Conservation (phyloP, 2,329 filamentous ascomycete species). For the Cladosporium cucumerinum region DNA sequence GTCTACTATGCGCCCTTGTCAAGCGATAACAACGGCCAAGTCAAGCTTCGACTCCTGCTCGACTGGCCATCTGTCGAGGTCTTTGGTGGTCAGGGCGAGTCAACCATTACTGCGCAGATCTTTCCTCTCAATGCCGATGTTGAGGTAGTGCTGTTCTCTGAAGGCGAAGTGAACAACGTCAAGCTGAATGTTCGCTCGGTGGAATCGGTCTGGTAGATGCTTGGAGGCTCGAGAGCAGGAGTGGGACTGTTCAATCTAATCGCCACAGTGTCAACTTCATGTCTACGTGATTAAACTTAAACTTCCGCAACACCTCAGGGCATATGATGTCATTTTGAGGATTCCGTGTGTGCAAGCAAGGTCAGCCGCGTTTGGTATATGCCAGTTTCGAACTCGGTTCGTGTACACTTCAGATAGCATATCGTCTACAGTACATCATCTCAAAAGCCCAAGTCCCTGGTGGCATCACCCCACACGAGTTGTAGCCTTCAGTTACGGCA, state of each 20-base stretch:
- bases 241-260: neutral
- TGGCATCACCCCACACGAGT: neutral
- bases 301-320: neutral
- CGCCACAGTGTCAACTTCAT: neutral
- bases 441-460: neutral
- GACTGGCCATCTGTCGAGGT: slow-evolving; percentile 3
- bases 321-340: neutral
- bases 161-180: neutral
- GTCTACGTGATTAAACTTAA: neutral
- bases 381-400: neutral
- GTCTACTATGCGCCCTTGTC: neutral
- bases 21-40: neutral
- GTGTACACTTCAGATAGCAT: neutral
- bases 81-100: neutral
- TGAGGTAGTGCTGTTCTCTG: neutral
- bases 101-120: neutral
- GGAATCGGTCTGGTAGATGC: neutral
- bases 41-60: neutral
- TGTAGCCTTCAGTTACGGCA: neutral
- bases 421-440: neutral
- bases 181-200: neutral
- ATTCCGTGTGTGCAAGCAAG: neutral
- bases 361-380: neutral
- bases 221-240: neutral
- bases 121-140: neutral